Conservation (phyloP, 2,329 filamentous ascomycete species). For the Trichoderma asperellum region DNA sequence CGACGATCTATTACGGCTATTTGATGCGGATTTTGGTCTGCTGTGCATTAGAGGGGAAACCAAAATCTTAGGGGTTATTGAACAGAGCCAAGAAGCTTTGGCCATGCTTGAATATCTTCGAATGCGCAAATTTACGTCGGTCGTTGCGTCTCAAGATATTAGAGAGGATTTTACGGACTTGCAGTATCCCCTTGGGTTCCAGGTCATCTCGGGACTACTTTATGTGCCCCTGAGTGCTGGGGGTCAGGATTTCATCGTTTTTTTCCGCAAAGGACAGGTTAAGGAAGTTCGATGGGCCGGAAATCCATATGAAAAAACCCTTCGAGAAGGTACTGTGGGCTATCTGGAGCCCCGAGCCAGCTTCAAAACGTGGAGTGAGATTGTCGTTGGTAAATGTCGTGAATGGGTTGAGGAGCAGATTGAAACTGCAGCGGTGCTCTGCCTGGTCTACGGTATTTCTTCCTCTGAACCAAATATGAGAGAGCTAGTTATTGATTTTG, state of each 20-base stretch:
- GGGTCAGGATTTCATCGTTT: slow-evolving; percentile 85
- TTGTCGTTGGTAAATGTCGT: slow-evolving; percentile 76
- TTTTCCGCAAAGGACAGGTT: slow-evolving; percentile 78
- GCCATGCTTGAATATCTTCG: slow-evolving; percentile 84
- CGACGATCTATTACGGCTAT: slow-evolving; percentile 80
- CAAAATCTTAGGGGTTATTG: slow-evolving; percentile 76
- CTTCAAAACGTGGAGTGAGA: slow-evolving; percentile 82
- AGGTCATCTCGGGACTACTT: slow-evolving; percentile 74
- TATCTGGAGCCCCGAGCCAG: slow-evolving; percentile 79
- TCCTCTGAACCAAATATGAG: neutral
- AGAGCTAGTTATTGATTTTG: neutral
- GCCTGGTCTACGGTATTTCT: slow-evolving; percentile 74
- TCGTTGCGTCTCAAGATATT: slow-evolving; percentile 78
- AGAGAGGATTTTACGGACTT: slow-evolving; percentile 78
- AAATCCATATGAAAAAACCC: slow-evolving; percentile 80
- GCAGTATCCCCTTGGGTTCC: slow-evolving; percentile 77
- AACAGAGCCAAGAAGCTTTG: slow-evolving; percentile 79
- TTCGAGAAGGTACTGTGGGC: slow-evolving; percentile 71
- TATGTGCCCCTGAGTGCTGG: slow-evolving; percentile 78
- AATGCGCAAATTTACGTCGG: slow-evolving; percentile 72
- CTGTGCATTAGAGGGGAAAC: slow-evolving; percentile 87
- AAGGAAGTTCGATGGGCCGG: slow-evolving; percentile 84
- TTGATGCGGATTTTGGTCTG: slow-evolving; percentile 85
- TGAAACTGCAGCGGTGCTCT: slow-evolving; percentile 85
- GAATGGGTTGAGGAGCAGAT: slow-evolving; percentile 91